phyloP scores from a whole-genome alignment of 2,329 filamentous ascomycete species.

The Pseudogymnoascus sp. region DNA sequence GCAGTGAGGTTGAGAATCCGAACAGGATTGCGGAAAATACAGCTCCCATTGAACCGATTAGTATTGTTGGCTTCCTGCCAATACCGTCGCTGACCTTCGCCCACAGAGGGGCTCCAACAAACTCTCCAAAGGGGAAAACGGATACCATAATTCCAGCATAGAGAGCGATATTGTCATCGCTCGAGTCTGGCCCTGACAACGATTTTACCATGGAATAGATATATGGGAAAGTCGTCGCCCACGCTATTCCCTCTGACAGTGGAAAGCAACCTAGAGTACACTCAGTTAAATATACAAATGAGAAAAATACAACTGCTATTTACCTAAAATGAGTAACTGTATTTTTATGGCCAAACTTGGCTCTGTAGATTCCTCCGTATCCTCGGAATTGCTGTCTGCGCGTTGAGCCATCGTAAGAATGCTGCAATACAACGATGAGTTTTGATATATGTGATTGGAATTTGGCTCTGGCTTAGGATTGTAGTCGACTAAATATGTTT shows the following conservation, averaged over 20 bases:
- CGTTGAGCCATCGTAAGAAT: background rate
- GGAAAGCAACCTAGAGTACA: constrained; percentile 9
- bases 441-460: background rate
- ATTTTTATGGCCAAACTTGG: too few species aligned
- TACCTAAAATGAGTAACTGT: background rate
- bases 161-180: constrained; percentile 70
- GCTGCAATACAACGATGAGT: too few species aligned
- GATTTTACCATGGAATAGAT: constrained; percentile 92
- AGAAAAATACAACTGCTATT: background rate
- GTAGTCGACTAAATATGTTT: background rate
- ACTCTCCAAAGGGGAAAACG: constrained; percentile 87
- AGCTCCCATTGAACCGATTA: constrained; percentile 76
- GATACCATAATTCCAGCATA: constrained; percentile 93
- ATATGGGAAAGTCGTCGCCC: constrained; percentile 97
- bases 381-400: background rate
- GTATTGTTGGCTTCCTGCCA: constrained; percentile 80
- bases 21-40: constrained; percentile 83
- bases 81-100: constrained; percentile 81
- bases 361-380: too few species aligned
- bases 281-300: background rate
- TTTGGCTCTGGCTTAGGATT: background rate
- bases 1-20: constrained; percentile 73
- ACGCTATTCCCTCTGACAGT: constrained; percentile 74
- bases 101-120: constrained; percentile 82
- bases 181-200: constrained; percentile 66